Evolutionary conservation across 129 eudicot genomes (phyloP), one percentile per base, ranked within the genome.

Genomic region (Dittrichia graveolens): DNA sequence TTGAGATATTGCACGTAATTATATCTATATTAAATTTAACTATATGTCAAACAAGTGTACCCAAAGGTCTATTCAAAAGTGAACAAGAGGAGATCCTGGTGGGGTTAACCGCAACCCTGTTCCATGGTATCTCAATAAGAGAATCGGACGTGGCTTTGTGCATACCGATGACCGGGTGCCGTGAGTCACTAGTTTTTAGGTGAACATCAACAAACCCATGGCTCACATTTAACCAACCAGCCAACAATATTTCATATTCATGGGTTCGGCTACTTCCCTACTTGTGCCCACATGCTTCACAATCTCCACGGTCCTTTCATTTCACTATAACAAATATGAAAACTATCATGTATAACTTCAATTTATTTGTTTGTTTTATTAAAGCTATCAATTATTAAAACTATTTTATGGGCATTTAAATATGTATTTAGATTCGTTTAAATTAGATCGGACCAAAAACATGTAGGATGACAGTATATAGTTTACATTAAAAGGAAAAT

Each of bases 71-170:
- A 14, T 5, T 18, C 56, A 65, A 65, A 16, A 41, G 56, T 65
- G 12, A 16, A 65, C 71, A 65, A 16, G 55, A 65, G 19, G 11
- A 65, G 56, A 55, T 65, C 55, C 19, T 16, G 8, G 71, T 65
- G 71, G 71, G 71, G 63, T 58, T 58, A 11, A 58, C 11, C 42
- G 42, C 31, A 58, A 40, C 62, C 62, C 39, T 57, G 38, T 57
- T 57, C 14, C 40, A n/a, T 57, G 62, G 41, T 6, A 31, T 31
- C 62, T 34, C n/a, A 57, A 57, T 34, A 31, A 57, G 62, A 10
- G 40, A 57, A 57, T 10, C 5, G 40, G 34, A 57, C 62, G 53
- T 47, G 53, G 15, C 53, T 47, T 47, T 58, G 64, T 31, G 43
- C 64, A 19, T 7, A 58, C 65, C 43, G 11, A 24, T 24, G 31